These are phyloP conservation scores for Monosporascus sp. DNA, from an alignment of 2,329 filamentous ascomycete species.

Conservation along the genomic window DNA sequence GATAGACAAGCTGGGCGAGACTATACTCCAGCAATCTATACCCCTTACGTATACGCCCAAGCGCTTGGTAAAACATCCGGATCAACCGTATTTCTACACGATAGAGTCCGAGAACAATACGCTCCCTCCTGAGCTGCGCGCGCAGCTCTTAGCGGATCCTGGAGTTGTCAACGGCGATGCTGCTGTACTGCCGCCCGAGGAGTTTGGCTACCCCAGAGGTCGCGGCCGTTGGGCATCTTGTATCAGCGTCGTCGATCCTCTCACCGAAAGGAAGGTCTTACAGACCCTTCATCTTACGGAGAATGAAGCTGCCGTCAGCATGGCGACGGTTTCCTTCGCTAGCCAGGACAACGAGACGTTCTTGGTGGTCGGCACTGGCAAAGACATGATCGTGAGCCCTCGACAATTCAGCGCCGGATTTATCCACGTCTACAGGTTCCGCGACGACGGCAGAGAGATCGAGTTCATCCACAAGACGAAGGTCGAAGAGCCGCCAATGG, in stretches of 20 bases:
- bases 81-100: slow-evolving; percentile 85
- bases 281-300: slow-evolving; percentile 77
- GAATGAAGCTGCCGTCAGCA: slow-evolving; percentile 87
- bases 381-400: slow-evolving; percentile 78
- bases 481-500: slow-evolving; percentile 80
- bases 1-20: slow-evolving; percentile 79
- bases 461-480: slow-evolving; percentile 97
- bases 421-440: slow-evolving; percentile 88
- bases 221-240: slow-evolving; percentile 92
- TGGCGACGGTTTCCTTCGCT: slow-evolving; percentile 77
- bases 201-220: slow-evolving; percentile 84
- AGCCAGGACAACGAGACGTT: slow-evolving; percentile 87
- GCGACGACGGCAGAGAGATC: slow-evolving; percentile 78
- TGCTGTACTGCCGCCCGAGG: slow-evolving; percentile 65
- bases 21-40: slow-evolving; percentile 80
- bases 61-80: slow-evolving; percentile 80
- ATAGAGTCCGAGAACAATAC: slow-evolving; percentile 93
- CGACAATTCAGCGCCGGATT: slow-evolving; percentile 72
- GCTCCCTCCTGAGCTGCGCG: slow-evolving; percentile 70
- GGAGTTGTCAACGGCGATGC: slow-evolving; percentile 66
- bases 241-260: slow-evolving; percentile 84
- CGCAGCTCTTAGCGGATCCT: slow-evolving; percentile 69
- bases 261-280: slow-evolving; percentile 66
- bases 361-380: slow-evolving; percentile 89
- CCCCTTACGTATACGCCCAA: slow-evolving; percentile 86